Percentiles rank a stretch among this genome's conserved stretches.
Evolutionary conservation across 768 basidiomycete species (phyloP).

Genomic region (Rhodotorula paludigena): DNA sequence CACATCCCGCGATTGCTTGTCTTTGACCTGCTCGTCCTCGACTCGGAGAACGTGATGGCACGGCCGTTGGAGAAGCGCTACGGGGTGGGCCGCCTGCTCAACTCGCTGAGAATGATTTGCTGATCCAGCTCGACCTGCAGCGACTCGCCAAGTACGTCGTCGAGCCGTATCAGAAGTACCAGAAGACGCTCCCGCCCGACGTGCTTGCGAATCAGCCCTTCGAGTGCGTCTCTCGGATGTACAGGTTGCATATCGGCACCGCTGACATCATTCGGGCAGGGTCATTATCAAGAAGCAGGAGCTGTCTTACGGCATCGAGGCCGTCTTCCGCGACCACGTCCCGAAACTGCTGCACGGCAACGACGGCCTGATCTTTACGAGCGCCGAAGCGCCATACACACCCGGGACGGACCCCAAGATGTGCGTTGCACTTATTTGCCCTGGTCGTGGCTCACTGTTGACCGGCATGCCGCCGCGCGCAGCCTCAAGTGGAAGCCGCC

Average conservation of each 20-base stretch:
- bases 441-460: not conserved
- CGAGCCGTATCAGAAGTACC: constrained; percentile 68
- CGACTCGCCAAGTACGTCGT: constrained; percentile 75
- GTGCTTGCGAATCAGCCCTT: constrained; percentile 67
- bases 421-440: constrained; percentile 53
- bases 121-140: constrained; percentile 53
- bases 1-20: constrained; percentile 74
- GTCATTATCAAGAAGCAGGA: constrained; percentile 82
- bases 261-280: constrained; percentile 50
- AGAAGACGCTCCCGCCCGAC: constrained; percentile 60
- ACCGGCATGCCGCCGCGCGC: not conserved
- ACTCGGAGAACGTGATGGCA: constrained; percentile 80
- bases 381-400: constrained; percentile 72
- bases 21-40: constrained; percentile 86
- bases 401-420: constrained; percentile 81
- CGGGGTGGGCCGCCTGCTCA: constrained; percentile 58
- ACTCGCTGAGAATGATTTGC: not conserved
- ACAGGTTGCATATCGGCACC: not conserved
- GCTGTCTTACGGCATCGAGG: constrained; percentile 77
- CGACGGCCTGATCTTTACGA: constrained; percentile 95
- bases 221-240: constrained; percentile 59
- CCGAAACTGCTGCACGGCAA: constrained; percentile 82
- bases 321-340: constrained; percentile 77
- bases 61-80: constrained; percentile 79
- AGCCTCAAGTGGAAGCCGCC: constrained; percentile 99